Evolutionary conservation across 2,329 filamentous ascomycete genomes (phyloP).

Genomic region (Colletotrichum horii): DNA sequence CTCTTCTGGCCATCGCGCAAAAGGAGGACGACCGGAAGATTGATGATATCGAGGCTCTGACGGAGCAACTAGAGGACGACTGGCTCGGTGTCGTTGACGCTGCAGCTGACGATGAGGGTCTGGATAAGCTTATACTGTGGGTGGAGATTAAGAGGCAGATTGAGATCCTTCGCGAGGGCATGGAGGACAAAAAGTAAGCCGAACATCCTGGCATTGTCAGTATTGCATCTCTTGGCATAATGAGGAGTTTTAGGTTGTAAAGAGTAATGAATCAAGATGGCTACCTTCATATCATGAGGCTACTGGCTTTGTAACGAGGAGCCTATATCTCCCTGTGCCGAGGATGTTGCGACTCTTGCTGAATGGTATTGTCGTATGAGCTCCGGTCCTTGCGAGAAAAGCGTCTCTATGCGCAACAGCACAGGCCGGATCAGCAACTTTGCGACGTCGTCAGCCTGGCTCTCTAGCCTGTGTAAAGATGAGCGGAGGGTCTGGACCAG

Average conservation of each 20-base stretch:
- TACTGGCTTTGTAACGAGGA: background rate
- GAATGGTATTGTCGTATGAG: background rate
- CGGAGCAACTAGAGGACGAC: conserved; percentile 37
- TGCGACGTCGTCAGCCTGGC: conserved; percentile 33
- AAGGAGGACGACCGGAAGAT: conserved; percentile 12
- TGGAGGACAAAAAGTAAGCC: conserved; percentile 43
- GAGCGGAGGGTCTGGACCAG: conserved; percentile 41
- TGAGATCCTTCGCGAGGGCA: conserved; percentile 62
- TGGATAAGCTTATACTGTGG: conserved; percentile 62
- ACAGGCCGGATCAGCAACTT: conserved; percentile 39
- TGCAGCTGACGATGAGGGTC: conserved; percentile 32
- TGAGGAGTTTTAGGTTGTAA: background rate
- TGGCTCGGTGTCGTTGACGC: conserved; percentile 38
- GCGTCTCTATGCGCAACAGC: conserved; percentile 42
- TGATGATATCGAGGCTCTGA: conserved; percentile 31
- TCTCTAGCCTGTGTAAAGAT: conserved; percentile 37
- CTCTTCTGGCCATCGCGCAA: conserved; percentile 63
- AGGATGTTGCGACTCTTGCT: background rate
- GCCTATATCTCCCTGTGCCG: background rate
- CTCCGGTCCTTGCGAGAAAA: conserved; percentile 39
- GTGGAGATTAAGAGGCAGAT: conserved; percentile 69
- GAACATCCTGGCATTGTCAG: background rate
- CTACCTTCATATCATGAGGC: background rate
- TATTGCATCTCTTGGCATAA: background rate
- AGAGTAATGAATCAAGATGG: background rate